Evolutionary conservation across 2,329 filamentous ascomycete genomes (phyloP).

Genomic region (Exophiala sideris): DNA sequence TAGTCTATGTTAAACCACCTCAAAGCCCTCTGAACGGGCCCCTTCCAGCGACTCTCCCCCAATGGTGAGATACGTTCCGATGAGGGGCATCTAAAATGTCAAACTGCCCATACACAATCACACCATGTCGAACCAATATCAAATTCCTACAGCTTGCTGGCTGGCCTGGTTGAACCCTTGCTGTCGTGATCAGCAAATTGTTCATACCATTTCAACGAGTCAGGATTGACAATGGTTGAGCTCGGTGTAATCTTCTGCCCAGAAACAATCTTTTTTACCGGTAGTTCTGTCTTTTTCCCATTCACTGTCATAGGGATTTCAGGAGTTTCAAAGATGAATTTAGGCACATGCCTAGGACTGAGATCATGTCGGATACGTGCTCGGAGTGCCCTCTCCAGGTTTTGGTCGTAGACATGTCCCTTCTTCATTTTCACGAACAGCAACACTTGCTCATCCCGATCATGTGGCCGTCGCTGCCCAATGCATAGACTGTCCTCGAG

Average conservation of each 20-base stretch:
- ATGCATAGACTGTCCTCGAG: conserved; percentile 76
- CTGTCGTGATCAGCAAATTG: conserved; percentile 67
- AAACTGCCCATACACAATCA: no score
- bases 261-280: conserved; percentile 78
- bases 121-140: no score
- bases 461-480: conserved; percentile 64
- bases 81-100: no score
- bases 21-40: no score
- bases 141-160: conserved; percentile 1
- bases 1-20: no score
- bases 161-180: background rate
- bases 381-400: conserved; percentile 56
- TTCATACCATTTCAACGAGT: conserved; percentile 73
- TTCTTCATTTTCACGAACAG: conserved; percentile 58
- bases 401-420: conserved; percentile 52
- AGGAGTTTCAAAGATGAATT: conserved; percentile 73
- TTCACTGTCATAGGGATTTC: conserved; percentile 79
- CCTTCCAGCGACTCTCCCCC: no score
- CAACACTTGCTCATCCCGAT: conserved; percentile 56
- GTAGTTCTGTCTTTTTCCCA: conserved; percentile 77
- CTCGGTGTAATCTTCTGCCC: conserved; percentile 70
- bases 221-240: conserved; percentile 71
- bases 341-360: conserved; percentile 72
- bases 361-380: conserved; percentile 62
- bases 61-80: no score